Base-by-base conservation (phyloP, 2,329 filamentous ascomycete species). In the Massarina eburnea region DNA sequence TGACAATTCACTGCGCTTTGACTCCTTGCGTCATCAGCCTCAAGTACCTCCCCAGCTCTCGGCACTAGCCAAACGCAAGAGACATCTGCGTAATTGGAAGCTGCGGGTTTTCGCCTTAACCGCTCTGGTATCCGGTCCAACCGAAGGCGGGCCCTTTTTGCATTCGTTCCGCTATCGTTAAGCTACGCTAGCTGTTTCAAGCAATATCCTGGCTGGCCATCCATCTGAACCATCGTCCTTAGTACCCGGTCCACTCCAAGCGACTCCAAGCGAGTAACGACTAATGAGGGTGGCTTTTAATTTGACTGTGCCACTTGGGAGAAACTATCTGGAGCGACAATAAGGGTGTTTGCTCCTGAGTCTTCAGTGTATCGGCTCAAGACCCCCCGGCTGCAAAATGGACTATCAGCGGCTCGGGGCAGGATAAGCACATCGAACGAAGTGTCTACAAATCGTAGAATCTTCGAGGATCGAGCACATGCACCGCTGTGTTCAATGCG, bases 211-310 rank as follows among this genome's bases (percentile, higher is more conserved):
- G 56, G 54, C 44, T 37, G 43, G 32, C 46, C 46, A 53, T 44
- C 38, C 20, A 45, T 43, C 43, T 57, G 39, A 41, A 40, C 38
- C 39, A 53, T 46, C 47, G 49, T 52, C 49, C 48, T 51, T 51
- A 51, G 47, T 55, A 52, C 55, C 48, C 46, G 51, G 45, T 47
- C 59, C 51, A 51, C n/a, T n/a, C n/a, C n/a, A n/a, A n/a, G n/a
- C n/a, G 49, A 47, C 54, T 58, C 49, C 55, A 55, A 61, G 51
- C 53, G 49, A 58, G 44, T 45, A 51, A 40, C 38, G 27, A 52
- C 42, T 58, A 48, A 52, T 45, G 51, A 43, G 43, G 47, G 47
- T 49, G 45, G 44, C 19, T 24, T 19, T 35, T 22, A 20, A 41
- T 45, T 55, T 47, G 5, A 51, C 52, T 49, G 57, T 58, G 46